phyloP scores from a whole-genome alignment of 192 early-diverging fungal genomes.

The Thamnidium elegans region DNA sequence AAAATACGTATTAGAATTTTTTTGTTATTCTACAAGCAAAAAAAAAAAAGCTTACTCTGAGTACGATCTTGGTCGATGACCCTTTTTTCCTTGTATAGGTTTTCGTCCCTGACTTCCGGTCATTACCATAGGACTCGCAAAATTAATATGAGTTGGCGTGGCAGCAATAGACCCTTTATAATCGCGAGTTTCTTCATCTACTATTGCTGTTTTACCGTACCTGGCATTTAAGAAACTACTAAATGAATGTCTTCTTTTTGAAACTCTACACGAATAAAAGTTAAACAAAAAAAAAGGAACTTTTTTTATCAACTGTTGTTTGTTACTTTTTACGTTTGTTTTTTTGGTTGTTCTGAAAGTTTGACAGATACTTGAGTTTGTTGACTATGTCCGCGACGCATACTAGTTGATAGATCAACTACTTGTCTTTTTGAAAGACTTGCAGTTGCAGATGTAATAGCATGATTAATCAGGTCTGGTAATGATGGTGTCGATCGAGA shows the following conservation, averaged over 20 bases:
- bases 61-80: constrained; percentile 34
- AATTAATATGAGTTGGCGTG: neutral
- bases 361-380: neutral
- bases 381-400: constrained; percentile 17
- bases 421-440: neutral
- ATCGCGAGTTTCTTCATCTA: neutral
- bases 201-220: constrained; percentile 6
- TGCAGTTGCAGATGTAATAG: neutral
- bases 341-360: constrained; percentile 1
- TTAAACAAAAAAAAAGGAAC: neutral
- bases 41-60: constrained; percentile 31
- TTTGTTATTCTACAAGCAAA: neutral
- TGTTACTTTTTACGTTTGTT: constrained; percentile 1
- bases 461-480: constrained; percentile 7
- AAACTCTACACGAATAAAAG: constrained; percentile 5
- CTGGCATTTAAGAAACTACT: constrained; percentile 30
- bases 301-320: neutral
- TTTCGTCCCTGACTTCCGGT: neutral
- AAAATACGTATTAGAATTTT: neutral
- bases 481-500: constrained; percentile 9
- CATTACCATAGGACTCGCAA: neutral
- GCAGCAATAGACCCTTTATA: neutral
- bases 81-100: constrained; percentile 10
- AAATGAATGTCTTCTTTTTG: constrained; percentile 30
- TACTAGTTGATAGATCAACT: constrained; percentile 1